Evolutionary conservation across 2,329 filamentous ascomycete species (phyloP).

Genomic region (Trichoderma breve): DNA sequence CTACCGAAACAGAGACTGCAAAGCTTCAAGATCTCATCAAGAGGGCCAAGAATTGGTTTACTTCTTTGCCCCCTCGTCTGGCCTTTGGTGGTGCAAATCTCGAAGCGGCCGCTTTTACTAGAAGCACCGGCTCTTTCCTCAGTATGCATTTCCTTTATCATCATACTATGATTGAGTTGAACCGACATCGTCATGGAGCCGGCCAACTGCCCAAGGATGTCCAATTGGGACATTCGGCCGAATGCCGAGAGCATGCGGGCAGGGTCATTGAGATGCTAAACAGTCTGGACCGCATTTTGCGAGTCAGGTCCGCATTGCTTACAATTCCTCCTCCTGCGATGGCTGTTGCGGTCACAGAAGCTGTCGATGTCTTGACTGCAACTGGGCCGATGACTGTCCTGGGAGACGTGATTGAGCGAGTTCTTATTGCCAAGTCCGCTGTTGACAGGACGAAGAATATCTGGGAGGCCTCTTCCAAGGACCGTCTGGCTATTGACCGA

Average conservation of each 20-base stretch:
- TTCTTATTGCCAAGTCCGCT: constrained; percentile 52
- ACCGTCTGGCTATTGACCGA: constrained; percentile 47
- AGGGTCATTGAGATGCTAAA: constrained; percentile 49
- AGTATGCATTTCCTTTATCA: constrained; percentile 67
- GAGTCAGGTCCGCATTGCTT: constrained; percentile 31
- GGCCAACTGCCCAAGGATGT: constrained; percentile 39
- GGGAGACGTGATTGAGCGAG: constrained; percentile 50
- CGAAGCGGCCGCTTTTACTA: constrained; percentile 52
- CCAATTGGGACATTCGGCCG: constrained; percentile 45
- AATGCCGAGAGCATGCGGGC: constrained; percentile 52
- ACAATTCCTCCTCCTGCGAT: constrained; percentile 58
- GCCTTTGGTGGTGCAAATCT: constrained; percentile 57
- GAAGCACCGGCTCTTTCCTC: constrained; percentile 56
- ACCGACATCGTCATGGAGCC: constrained; percentile 53
- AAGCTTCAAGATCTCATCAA: constrained; percentile 47
- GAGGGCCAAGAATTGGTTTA: constrained; percentile 58
- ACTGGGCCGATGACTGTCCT: constrained; percentile 54
- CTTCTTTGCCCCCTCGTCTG: constrained; percentile 54
- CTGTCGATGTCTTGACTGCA: constrained; percentile 65
- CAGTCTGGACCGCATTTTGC: constrained; percentile 39
- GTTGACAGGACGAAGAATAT: constrained; percentile 55
- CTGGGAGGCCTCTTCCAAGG: constrained; percentile 58
- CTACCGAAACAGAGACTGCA: constrained; percentile 30
- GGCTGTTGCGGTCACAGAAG: constrained; percentile 60
- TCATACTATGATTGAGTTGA: constrained; percentile 61